A percentile compares a stretch with the other conserved stretches of the same genome.
phyloP scores from a whole-genome alignment of 225 moss, liverwort and hornwort species.

The Pseudisothecium myosuroides region DNA sequence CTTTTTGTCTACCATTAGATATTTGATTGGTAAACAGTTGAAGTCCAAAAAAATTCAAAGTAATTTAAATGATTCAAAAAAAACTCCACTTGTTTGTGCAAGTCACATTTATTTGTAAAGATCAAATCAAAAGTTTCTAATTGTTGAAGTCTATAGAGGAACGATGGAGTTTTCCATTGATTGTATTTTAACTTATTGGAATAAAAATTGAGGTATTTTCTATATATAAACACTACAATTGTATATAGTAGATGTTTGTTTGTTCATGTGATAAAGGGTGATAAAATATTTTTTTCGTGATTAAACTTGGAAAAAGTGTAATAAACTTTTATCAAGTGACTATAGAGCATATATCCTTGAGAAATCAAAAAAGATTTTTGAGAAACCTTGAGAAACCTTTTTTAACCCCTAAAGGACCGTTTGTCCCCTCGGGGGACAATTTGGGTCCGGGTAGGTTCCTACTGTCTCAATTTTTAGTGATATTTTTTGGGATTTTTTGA shows the following conservation, averaged over 20 bases:
- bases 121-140: neutral
- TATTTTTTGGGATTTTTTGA: too few relatives aligned
- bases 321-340: neutral
- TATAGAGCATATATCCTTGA: too few relatives aligned
- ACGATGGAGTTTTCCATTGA: neutral
- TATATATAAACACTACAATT: neutral
- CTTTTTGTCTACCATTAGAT: neutral
- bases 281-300: neutral
- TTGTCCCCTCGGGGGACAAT: too few relatives aligned
- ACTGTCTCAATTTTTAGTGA: too few relatives aligned
- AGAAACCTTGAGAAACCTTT: too few relatives aligned
- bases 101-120: neutral
- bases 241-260: accelerated
- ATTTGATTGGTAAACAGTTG: neutral
- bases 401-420: too few relatives aligned
- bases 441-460: too few relatives aligned
- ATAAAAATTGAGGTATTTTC: neutral
- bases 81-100: neutral
- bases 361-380: neutral
- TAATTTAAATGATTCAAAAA: neutral
- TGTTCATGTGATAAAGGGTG: neutral
- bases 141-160: neutral
- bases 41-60: neutral
- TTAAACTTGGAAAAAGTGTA: neutral
- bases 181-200: neutral